Conservation (phyloP, 345 rosid species). For the Nephelium lappaceum region DNA sequence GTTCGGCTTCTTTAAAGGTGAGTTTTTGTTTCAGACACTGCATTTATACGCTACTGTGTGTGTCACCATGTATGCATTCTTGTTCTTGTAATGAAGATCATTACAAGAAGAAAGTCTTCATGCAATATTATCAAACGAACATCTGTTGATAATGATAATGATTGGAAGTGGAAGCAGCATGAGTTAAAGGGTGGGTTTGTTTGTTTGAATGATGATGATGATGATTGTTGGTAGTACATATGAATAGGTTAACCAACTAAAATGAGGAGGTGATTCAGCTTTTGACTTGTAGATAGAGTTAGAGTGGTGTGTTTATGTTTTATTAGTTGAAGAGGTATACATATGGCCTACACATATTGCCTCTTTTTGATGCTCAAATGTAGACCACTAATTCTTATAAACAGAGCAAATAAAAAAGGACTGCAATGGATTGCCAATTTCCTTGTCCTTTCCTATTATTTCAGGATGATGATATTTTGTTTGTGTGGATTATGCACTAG, state of each 20-base stretch:
- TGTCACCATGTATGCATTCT: background rate
- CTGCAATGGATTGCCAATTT: constrained; percentile 7
- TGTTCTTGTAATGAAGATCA: background rate
- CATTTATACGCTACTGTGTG: too few species aligned
- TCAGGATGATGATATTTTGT: constrained; percentile 32
- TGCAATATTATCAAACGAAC: background rate
- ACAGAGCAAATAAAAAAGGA: constrained; percentile 1
- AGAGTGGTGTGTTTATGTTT: too few species aligned
- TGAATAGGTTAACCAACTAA: background rate
- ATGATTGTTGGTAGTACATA: background rate
- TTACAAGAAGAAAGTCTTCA: background rate
- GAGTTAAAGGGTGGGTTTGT: background rate
- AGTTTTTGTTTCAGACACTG: background rate
- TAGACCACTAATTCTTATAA: background rate
- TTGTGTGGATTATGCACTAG: constrained; percentile 46
- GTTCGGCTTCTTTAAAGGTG: background rate
- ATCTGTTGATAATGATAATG: background rate
- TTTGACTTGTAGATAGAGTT: too few species aligned
- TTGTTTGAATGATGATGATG: background rate
- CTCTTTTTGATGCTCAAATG: constrained; percentile 8
- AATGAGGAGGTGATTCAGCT: background rate
- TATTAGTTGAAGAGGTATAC: background rate
- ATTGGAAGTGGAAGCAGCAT: background rate
- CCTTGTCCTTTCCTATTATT: constrained; percentile 14
- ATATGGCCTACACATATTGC: constrained; percentile 10